A percentile compares a stretch with the other conserved stretches of the same genome.
phyloP scores from a whole-genome alignment of 352 stramenopile genomes.

The Globisporangium splendens region DNA sequence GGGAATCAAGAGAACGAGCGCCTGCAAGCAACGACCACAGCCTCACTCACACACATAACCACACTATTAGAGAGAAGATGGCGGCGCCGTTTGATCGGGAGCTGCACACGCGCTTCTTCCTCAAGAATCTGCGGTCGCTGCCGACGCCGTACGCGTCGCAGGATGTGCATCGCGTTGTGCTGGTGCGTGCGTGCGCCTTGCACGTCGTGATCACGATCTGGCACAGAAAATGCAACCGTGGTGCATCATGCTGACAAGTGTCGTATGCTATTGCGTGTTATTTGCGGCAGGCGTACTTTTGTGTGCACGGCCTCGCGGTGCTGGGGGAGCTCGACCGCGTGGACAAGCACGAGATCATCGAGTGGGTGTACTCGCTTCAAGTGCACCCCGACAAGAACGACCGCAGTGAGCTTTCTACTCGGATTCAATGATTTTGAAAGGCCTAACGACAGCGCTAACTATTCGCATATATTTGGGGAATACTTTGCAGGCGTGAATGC shows the following conservation, averaged over 20 bases:
- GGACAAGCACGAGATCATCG: constrained; percentile 65
- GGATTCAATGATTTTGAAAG: no score
- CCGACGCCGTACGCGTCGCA: constrained; percentile 73
- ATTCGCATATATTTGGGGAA: not conserved
- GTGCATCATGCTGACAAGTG: no score
- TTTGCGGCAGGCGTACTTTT: constrained; percentile 69
- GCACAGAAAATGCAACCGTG: no score
- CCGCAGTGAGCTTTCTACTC: constrained; percentile 26
- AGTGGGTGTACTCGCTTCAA: constrained; percentile 86
- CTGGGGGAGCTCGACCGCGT: constrained; percentile 74
- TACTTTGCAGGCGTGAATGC: constrained; percentile 45
- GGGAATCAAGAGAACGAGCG: no score
- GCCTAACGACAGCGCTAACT: not conserved
- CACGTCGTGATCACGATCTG: not conserved
- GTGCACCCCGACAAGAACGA: constrained; percentile 66
- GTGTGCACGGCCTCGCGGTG: constrained; percentile 76
- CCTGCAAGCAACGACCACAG: no score
- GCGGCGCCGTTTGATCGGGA: constrained; percentile 52
- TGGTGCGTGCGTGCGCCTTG: constrained; percentile 32
- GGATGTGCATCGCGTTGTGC: constrained; percentile 76
- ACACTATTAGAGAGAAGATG: constrained; percentile 8
- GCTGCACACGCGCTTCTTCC: constrained; percentile 79
- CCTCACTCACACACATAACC: no score
- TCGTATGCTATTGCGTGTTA: not conserved
- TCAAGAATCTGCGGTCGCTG: constrained; percentile 68